Base-by-base conservation (phyloP, 352 stramenopile genomes). In the Globisporangium sylvaticum region DNA sequence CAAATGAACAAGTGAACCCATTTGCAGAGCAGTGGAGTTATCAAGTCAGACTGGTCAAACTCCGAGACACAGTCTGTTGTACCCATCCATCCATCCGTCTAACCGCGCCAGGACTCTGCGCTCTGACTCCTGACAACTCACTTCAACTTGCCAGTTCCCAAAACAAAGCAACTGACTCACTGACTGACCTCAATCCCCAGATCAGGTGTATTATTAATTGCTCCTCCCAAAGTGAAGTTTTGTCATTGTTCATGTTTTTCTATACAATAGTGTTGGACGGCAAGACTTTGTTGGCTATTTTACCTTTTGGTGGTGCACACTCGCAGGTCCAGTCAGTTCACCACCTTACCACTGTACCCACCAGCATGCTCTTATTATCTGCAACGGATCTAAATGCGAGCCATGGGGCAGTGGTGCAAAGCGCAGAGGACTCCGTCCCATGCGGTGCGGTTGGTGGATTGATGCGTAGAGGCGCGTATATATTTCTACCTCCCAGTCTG, bases 41-140 rank as follows among this genome's bases (percentile, higher is more conserved):
- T 61, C 31, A 37, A 61, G 55, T 61, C 55, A 31, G 55, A 37
- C 6, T 50, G 9, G 18, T 12, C 42, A 22, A 12, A 24, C 15
- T n/a, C 18, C 42, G 18, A 50, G 42, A 50, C 42, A 2, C 18
- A 50, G 42, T 50, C 37, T 44, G 12, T n/a, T 60, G 55, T 31
- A 60, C 55, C 55, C 55, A 60, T 60, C 29, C 55, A 60, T 60
- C 29, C 54, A 60, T 60, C 54, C 55, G 20, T 61, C 29, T 20
- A n/a, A 9, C 53, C 14, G 54, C 14, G 54, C 24, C 29, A 8
- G 20, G 6, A 34, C 10, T 61, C 31, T 61, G 24, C 31, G n/a
- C 1, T 29, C 55, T 48, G 55, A 31, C 55, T 61, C n/a, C 4
- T 48, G 39, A n/a, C 27, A 31, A 9, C 52, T 37, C 53, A 22